Conservation (phyloP, 345 rosid species). For the Sisymbrium altissimum region DNA sequence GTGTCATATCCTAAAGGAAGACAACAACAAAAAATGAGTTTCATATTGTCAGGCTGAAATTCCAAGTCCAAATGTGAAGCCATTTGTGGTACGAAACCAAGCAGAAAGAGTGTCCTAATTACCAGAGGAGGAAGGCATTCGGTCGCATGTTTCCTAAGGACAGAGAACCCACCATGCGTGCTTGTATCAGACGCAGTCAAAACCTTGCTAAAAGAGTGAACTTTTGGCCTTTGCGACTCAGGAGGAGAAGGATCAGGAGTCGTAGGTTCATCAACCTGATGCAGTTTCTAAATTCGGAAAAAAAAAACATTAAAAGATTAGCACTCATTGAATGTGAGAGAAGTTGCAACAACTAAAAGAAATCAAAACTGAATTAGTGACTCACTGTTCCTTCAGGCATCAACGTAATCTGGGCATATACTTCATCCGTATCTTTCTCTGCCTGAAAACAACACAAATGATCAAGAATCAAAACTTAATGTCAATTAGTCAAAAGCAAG, state of each 20-base stretch:
- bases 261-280: conserved; percentile 58
- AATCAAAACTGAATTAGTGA: background rate
- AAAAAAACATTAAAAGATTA: background rate
- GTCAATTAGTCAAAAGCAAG: conserved; percentile 5
- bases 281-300: conserved; percentile 6
- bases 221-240: conserved; percentile 44
- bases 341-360: background rate
- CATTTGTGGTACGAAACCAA: background rate
- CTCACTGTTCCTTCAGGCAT: conserved; percentile 66
- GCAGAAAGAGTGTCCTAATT: background rate
- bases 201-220: conserved; percentile 82
- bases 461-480: background rate
- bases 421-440: conserved; percentile 95
- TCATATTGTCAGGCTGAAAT: conserved; percentile 15
- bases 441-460: conserved; percentile 46
- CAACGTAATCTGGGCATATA: conserved; percentile 87
- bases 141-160: conserved; percentile 79
- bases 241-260: conserved; percentile 46
- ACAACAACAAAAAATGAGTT: background rate
- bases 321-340: background rate
- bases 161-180: conserved; percentile 97
- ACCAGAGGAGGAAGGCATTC: conserved; percentile 97
- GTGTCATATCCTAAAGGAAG: conserved; percentile 73
- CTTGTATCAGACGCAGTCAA: conserved; percentile 97
- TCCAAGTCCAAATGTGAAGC: conserved; percentile 1